Evolutionary conservation across 352 stramenopile species (phyloP).

Genomic region (Pythium chondricola): DNA sequence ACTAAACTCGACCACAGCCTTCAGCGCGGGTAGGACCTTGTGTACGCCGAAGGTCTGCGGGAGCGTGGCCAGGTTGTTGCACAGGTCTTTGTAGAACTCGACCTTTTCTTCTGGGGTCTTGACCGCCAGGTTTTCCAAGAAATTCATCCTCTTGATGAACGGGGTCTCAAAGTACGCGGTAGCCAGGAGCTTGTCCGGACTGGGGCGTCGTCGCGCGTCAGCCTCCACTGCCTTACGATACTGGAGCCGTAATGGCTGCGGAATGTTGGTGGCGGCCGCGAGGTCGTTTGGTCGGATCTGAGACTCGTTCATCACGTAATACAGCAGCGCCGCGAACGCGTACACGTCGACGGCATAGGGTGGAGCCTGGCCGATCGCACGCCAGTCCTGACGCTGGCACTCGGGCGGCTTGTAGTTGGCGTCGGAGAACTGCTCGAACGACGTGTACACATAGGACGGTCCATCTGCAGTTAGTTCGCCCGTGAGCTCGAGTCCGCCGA

Average conservation of each 20-base stretch:
- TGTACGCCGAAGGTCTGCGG: constrained; percentile 71
- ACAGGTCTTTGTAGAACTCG: constrained; percentile 92
- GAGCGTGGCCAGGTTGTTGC: constrained; percentile 55
- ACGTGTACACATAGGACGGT: constrained; percentile 68
- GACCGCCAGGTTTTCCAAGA: constrained; percentile 90
- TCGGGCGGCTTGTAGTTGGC: constrained; percentile 82
- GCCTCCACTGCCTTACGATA: constrained; percentile 83
- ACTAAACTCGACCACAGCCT: constrained; percentile 81
- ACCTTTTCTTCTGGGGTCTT: constrained; percentile 93
- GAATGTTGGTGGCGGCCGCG: constrained; percentile 57
- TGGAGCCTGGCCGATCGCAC: constrained; percentile 39
- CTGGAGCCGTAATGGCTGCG: constrained; percentile 50
- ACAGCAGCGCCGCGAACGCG: constrained; percentile 72
- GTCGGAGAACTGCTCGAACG: constrained; percentile 81
- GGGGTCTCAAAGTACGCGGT: constrained; percentile 90
- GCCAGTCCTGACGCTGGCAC: constrained; percentile 76
- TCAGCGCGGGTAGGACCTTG: constrained; percentile 83
- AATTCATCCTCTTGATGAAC: constrained; percentile 91
- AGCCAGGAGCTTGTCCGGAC: constrained; percentile 82
- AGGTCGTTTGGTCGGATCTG: constrained; percentile 52
- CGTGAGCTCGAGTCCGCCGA: constrained; percentile 91
- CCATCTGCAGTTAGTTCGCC: constrained; percentile 80
- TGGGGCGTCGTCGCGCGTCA: constrained; percentile 52
- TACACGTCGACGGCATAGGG: constrained; percentile 65
- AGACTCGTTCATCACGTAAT: constrained; percentile 73